A percentile compares a stretch with the other conserved stretches of the same genome.
phyloP scores from a whole-genome alignment of 169 alveolate species.

The Plasmodium coatneyi region DNA sequence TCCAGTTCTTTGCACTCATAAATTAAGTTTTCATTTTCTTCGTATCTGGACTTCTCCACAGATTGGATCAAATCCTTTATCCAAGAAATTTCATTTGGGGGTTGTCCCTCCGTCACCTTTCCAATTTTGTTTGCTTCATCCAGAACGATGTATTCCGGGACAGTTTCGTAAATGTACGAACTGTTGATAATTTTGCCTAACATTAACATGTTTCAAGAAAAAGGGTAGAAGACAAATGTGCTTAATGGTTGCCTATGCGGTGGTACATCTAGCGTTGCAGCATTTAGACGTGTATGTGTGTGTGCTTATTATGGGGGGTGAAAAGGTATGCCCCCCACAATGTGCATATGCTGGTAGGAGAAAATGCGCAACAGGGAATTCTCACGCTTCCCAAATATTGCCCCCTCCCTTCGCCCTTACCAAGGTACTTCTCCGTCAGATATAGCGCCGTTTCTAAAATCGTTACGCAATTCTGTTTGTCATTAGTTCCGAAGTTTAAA shows the following conservation, averaged over 20 bases:
- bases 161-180: constrained; percentile 54
- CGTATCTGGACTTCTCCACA: constrained; percentile 26
- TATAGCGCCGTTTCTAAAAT: constrained; percentile 53
- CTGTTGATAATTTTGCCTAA: constrained; percentile 49
- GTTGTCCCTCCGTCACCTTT: background rate
- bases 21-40: constrained; percentile 21
- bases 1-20: constrained; percentile 31
- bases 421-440: constrained; percentile 45
- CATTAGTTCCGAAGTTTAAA: constrained; percentile 59
- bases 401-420: constrained; percentile 4
- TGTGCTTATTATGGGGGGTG: background rate
- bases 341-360: background rate
- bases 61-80: background rate
- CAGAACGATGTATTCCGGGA: constrained; percentile 41
- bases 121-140: background rate
- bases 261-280: background rate
- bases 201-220: background rate
- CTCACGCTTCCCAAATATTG: background rate
- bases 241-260: background rate
- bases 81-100: background rate
- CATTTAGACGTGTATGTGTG: background rate
- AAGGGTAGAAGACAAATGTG: background rate
- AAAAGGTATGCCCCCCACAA: background rate
- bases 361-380: background rate
- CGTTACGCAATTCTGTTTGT: constrained; percentile 16